Evolutionary conservation across 2,329 filamentous ascomycete species (phyloP).

Genomic region (Trichoderma endophyticum): DNA sequence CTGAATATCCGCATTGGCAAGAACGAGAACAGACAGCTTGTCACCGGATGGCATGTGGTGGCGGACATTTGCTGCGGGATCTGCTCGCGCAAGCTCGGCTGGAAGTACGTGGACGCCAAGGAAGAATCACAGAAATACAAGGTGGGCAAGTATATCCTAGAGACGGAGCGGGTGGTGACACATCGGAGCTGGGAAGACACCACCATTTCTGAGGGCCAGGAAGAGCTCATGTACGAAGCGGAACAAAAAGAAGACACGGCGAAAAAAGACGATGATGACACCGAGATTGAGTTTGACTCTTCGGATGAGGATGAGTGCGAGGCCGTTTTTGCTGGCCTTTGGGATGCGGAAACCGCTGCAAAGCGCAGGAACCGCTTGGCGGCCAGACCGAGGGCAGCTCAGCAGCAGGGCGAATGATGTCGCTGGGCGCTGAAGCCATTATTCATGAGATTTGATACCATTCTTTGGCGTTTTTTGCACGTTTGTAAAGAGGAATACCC

Average conservation of each 20-base stretch:
- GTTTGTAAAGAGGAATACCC: background rate
- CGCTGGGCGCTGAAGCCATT: background rate
- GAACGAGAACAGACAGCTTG: conserved; percentile 54
- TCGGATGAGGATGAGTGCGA: conserved; percentile 59
- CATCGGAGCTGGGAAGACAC: conserved; percentile 50
- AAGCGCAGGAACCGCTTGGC: conserved; percentile 43
- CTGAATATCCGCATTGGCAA: conserved; percentile 55
- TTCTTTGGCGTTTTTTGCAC: background rate
- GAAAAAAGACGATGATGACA: background rate
- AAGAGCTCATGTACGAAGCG: conserved; percentile 13
- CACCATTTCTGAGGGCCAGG: conserved; percentile 18
- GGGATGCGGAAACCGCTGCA: conserved; percentile 54
- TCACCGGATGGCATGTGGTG: conserved; percentile 62
- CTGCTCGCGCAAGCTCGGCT: conserved; percentile 58
- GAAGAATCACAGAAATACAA: conserved; percentile 62
- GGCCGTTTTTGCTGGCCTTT: conserved; percentile 60
- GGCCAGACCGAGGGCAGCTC: conserved; percentile 25
- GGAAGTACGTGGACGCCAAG: conserved; percentile 65
- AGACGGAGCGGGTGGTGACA: conserved; percentile 55
- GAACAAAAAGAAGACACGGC: background rate
- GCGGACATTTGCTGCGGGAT: conserved; percentile 59
- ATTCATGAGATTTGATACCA: background rate
- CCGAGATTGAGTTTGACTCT: conserved; percentile 16
- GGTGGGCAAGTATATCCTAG: conserved; percentile 65
- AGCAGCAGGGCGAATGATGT: background rate